Base-by-base conservation (phyloP, 768 basidiomycete genomes). In the Pisolithus tinctorius region DNA sequence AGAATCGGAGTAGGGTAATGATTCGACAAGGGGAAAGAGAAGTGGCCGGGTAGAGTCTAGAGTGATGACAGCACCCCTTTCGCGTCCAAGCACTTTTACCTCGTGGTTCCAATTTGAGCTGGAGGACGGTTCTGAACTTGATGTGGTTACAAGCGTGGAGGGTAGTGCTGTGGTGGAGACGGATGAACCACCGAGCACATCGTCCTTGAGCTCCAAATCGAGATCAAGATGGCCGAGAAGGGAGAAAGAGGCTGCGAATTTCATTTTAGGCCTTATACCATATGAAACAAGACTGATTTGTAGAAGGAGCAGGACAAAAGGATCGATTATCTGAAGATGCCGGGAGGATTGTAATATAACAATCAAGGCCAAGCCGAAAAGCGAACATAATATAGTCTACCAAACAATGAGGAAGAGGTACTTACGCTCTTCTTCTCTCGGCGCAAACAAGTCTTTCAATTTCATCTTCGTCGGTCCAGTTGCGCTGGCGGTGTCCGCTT, bases 201-300 rank as follows among this genome's bases (percentile, higher is more conserved):
- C 80, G n/a, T 80, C 77, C 47, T 86, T 84, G n/a, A 87, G 70
- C 43, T 86, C 86, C 30, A 83, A 70, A 53, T 90, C 88, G 23
- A 90, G 71, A 45, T 86, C 82, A 31, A 91, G 77, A 55, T 89
- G 82, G 0, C 77, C 78, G 4, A 90, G 72, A 16, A 91, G 72
- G 10, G 89, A 89, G 66, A 91, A 91, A 17, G 79, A 79, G 39
- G 68, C 84, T 84, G 52, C 6, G 7, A 47, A 26, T 5, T 31
- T 37, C 3, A 8, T 34, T 41, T 11, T 4, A 13, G 5, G 3
- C 11, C 31, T 7, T 11, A 11, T 10, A 11, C 31, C 13, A 5
- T 34, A 13, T 11, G 11, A 9, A 34, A 34, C 31, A 34, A 31
- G 30, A 34, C 11, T 3, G 13, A 11, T 10, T 13, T 34, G 31